Percentiles rank a stretch among this genome's conserved stretches.
These are phyloP conservation scores for Tillandsia leiboldiana DNA, from an alignment of 176 grass and related monocot genomes.

Conservation along the genomic window DNA sequence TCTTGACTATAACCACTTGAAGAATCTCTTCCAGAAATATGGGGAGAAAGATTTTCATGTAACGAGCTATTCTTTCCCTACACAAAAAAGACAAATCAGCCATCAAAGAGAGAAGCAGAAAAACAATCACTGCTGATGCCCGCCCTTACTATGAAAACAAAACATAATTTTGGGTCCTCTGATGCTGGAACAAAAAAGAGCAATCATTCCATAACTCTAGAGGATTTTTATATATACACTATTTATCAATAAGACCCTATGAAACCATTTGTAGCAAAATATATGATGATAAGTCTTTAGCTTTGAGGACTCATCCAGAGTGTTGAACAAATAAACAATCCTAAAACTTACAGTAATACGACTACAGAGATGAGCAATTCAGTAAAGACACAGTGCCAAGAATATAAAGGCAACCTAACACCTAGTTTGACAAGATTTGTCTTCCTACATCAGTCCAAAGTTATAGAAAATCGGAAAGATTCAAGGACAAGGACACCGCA, in stretches of 20 bases:
- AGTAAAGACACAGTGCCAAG: too few species aligned
- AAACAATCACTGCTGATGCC: not conserved
- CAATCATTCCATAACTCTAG: not conserved
- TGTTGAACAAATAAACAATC: too few species aligned
- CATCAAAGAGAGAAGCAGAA: not conserved
- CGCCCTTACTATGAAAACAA: not conserved
- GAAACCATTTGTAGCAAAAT: too few species aligned
- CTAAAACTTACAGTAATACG: too few species aligned
- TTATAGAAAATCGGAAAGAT: not conserved
- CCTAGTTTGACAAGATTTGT: not conserved
- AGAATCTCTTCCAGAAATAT: slow-evolving; percentile 26
- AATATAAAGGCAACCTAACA: too few species aligned
- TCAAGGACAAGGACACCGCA: not conserved
- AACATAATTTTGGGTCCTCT: not conserved
- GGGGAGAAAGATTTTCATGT: slow-evolving; percentile 54
- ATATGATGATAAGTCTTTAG: too few species aligned
- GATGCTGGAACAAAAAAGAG: not conserved
- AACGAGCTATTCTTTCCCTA: slow-evolving; percentile 66
- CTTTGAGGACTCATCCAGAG: too few species aligned
- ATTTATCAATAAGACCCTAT: not conserved
- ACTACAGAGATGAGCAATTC: too few species aligned
- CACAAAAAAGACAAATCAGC: slow-evolving; percentile 13
- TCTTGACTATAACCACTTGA: slow-evolving; percentile 31
- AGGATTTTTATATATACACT: not conserved
- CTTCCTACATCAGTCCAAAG: not conserved